Conservation (phyloP, 257 asterid species). For the Osmanthus fragrans region DNA sequence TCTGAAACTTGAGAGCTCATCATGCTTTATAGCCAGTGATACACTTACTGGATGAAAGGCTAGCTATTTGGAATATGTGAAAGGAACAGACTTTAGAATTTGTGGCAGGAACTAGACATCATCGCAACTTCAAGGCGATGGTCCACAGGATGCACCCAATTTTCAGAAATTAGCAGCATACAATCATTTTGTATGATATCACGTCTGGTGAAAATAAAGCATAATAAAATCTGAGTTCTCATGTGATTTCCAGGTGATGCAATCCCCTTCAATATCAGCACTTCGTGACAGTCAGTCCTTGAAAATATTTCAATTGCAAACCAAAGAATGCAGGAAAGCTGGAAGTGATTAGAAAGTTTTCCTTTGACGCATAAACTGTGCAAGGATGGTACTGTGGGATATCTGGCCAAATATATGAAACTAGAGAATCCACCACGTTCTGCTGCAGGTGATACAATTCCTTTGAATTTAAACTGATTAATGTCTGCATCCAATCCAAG, state of each 20-base stretch:
- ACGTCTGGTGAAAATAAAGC: not conserved
- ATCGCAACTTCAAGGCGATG: not conserved
- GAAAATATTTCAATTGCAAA: not conserved
- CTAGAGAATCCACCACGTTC: not conserved
- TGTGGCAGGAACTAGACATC: not conserved
- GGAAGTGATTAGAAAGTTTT: not conserved
- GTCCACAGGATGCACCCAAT: not conserved
- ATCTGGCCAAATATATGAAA: not conserved
- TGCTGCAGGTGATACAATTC: not conserved
- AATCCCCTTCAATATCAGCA: not conserved
- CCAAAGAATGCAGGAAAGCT: not conserved
- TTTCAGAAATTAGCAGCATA: not conserved
- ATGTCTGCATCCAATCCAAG: slow-evolving; percentile 3
- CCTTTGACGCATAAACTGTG: not conserved
- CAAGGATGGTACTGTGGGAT: not conserved
- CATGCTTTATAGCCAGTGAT: not conserved
- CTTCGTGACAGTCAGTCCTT: not conserved
- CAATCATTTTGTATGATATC: not conserved
- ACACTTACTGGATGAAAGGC: not conserved
- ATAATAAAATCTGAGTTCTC: not conserved
- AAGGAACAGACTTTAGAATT: not conserved
- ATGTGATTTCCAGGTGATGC: not conserved
- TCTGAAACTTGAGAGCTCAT: slow-evolving; percentile 1
- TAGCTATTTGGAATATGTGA: not conserved
- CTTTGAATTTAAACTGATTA: not conserved